A percentile compares a stretch with the other conserved stretches of the same genome.
phyloP scores from a whole-genome alignment of 495 filamentous ascomycete species.

The Cercophora scortea region DNA sequence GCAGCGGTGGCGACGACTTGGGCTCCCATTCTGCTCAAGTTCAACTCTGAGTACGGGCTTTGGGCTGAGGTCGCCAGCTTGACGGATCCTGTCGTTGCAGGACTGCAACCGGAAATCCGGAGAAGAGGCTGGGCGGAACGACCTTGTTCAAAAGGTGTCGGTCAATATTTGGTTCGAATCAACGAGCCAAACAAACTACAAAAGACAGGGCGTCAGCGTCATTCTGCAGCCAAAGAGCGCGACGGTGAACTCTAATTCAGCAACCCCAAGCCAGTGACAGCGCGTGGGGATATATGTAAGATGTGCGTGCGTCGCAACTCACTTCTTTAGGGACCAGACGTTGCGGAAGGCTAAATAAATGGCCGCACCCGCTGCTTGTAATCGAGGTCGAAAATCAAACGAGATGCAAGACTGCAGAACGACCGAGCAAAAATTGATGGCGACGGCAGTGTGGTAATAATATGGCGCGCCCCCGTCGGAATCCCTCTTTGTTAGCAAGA shows the following conservation, averaged over 20 bases:
- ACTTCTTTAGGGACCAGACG: background rate
- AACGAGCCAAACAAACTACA: slow-evolving; percentile 1
- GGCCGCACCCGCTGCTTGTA: too few relatives aligned
- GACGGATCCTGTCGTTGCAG: background rate
- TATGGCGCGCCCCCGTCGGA: too few relatives aligned
- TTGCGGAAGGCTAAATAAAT: too few relatives aligned
- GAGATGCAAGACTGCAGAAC: too few relatives aligned
- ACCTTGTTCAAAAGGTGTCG: background rate
- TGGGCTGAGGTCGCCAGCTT: background rate
- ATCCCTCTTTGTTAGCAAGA: too few relatives aligned
- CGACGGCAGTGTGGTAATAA: too few relatives aligned
- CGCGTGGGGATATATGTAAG: background rate
- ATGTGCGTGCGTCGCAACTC: background rate
- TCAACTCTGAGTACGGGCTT: background rate
- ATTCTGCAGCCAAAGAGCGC: background rate
- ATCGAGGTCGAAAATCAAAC: too few relatives aligned
- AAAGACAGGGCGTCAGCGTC: background rate
- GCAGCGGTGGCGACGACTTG: slow-evolving; percentile 19
- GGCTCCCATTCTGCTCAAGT: slow-evolving; percentile 18
- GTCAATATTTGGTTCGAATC: background rate
- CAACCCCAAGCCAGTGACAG: background rate
- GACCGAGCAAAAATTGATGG: too few relatives aligned
- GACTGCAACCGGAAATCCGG: background rate
- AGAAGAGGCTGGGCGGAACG: background rate
- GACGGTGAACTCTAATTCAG: background rate